phyloP scores from a whole-genome alignment of 441 rosid species.

The Syzygium syzygioides region DNA sequence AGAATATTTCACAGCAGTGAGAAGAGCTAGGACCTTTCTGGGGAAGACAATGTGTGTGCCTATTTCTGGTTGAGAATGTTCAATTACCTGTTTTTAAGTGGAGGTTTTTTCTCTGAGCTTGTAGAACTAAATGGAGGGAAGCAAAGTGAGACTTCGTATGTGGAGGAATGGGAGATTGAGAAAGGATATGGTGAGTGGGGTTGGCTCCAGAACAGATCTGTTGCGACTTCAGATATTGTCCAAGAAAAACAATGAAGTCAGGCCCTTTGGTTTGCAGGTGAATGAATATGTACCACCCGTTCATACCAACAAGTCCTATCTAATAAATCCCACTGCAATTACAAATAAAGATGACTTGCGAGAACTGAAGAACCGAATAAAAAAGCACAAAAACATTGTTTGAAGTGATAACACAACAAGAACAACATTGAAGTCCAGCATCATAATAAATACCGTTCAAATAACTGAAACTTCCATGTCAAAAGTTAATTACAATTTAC shows the following conservation, averaged over 20 bases:
- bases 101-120: neutral
- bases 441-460: neutral
- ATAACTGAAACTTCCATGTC: neutral
- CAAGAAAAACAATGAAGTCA: neutral
- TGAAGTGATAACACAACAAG: neutral
- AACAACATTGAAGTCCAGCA: neutral
- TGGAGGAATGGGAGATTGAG: neutral
- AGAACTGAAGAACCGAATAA: neutral
- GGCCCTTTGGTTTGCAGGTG: neutral
- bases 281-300: neutral
- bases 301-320: neutral
- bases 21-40: neutral
- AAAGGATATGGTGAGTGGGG: conserved; percentile 16
- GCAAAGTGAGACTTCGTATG: conserved; percentile 3
- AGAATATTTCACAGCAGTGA: neutral
- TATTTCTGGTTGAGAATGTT: neutral
- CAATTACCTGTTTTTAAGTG: neutral
- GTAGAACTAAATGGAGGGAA: neutral
- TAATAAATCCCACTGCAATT: neutral
- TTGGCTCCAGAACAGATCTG: conserved; percentile 20
- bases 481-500: neutral
- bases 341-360: neutral
- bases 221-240: neutral
- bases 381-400: neutral
- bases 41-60: neutral